These are phyloP conservation scores for Cladobotryum protrusum DNA, from an alignment of 2,329 filamentous ascomycete species.

Conservation along the genomic window DNA sequence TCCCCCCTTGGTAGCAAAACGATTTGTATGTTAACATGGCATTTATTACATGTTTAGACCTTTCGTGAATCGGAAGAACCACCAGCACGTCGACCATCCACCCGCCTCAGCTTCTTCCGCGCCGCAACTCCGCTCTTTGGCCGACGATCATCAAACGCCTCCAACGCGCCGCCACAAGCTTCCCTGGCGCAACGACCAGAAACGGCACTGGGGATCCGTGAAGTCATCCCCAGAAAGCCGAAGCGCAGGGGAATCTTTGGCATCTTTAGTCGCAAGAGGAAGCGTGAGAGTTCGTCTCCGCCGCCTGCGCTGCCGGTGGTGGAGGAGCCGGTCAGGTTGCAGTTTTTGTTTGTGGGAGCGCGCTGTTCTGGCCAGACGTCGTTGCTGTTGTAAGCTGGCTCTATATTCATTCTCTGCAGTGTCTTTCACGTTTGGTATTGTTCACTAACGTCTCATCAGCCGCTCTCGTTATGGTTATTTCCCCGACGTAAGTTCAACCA, in stretches of 20 bases:
- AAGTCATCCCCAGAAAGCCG: constrained; percentile 6
- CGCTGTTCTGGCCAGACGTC: constrained; percentile 30
- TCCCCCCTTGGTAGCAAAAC: not conserved
- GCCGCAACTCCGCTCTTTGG: constrained; percentile 21
- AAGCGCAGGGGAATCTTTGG: constrained; percentile 17
- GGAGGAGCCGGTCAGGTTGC: constrained; percentile 22
- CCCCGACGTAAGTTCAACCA: constrained; percentile 25
- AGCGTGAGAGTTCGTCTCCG: constrained; percentile 14
- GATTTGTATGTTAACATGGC: not conserved
- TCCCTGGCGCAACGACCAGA: constrained; percentile 10
- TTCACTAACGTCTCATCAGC: constrained; percentile 17
- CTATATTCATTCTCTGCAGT: not conserved
- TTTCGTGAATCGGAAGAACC: constrained; percentile 3
- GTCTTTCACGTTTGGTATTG: too few species aligned
- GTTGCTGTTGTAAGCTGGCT: constrained; percentile 28
- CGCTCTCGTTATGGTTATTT: constrained; percentile 33
- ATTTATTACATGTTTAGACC: constrained; percentile 2
- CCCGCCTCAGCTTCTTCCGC: constrained; percentile 24
- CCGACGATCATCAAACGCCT: not conserved
- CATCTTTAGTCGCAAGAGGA: constrained; percentile 25
- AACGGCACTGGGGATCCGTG: constrained; percentile 11
- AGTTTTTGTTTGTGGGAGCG: constrained; percentile 32
- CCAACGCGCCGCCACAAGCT: not conserved
- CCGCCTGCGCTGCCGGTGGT: constrained; percentile 11
- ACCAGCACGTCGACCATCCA: constrained; percentile 17